Base-by-base conservation (phyloP, 1,284 basidiomycete species). In the Salmacisia buchloeana region DNA sequence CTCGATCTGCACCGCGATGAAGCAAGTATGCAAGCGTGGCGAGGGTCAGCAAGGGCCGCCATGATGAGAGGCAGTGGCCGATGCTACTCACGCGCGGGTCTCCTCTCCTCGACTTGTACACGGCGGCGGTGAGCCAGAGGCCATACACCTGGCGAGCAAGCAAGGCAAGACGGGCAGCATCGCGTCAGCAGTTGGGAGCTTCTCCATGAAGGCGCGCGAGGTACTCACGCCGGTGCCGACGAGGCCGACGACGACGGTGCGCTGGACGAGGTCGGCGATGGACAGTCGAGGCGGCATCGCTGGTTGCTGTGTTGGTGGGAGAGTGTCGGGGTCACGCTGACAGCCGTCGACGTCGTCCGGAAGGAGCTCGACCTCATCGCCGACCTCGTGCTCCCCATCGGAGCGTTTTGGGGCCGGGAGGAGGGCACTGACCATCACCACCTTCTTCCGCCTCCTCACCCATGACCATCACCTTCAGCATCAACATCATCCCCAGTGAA, bases 31-130 rank as follows among this genome's bases (percentile, higher is more conserved):
- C 7, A n/a, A 33, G 27, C 31, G 27, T 31, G 13, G 3, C 39
- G 21, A 33, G 27, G 29, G 10, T 18, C 29, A 2, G 3, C 13
- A 18, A 21, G 29, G 27, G 12, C 34, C 27, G 12, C 27, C 9
- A 13, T 33, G 13, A 3, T 27, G 23, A 6, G 4, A 25, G 21
- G 45, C 25, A 13, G n/a, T 3, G 27, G 13, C n/a, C n/a, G n/a
- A n/a, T n/a, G n/a, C n/a, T n/a, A 72, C 72, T 63, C 64, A 76
- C 74, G 33, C 66, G 33, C 9, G 68, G 62, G 31, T 75, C 73
- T 46, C 68, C 74, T 43, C 74, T 67, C 61, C 73, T 66, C 36
- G 70, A 73, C 69, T 76, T 76, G 69, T 71, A 76, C 3, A 76
- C 74, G 5, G 74, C 74, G 41, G 64, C 74, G 39, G 73, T 76